Evolutionary conservation across 163 green algal species (phyloP).

Genomic region (Scenedesmus sp.): DNA sequence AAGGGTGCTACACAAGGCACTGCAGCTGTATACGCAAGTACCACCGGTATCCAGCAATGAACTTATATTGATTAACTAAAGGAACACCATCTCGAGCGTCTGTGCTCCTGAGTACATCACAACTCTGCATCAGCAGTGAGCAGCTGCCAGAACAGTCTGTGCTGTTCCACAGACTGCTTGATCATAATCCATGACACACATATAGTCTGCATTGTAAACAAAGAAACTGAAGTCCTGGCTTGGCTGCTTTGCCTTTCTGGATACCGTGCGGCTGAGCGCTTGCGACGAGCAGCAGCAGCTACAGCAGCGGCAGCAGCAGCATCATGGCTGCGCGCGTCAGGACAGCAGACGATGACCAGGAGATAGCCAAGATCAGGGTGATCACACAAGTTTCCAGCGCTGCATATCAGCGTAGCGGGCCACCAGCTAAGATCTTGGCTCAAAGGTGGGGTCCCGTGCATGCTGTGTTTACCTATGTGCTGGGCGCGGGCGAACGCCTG

Average conservation of each 20-base stretch:
- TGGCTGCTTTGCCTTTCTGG: neutral
- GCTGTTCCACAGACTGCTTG: neutral
- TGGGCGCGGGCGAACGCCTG: too few relatives aligned
- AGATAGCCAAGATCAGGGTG: slow-evolving; percentile 40
- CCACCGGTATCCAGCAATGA: neutral
- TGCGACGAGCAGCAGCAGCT: neutral
- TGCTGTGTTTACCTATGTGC: neutral
- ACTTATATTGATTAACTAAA: neutral
- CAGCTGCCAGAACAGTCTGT: neutral
- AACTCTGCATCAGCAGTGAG: neutral
- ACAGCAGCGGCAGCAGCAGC: neutral
- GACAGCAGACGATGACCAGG: slow-evolving; percentile 14
- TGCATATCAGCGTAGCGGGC: neutral
- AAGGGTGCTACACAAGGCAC: neutral
- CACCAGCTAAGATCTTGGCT: slow-evolving; percentile 29
- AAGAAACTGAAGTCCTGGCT: neutral
- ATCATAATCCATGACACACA: neutral
- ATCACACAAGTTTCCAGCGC: neutral
- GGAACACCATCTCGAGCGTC: neutral
- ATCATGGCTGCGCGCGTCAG: neutral
- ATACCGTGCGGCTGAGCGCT: neutral
- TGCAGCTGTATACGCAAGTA: neutral
- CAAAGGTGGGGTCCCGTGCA: neutral
- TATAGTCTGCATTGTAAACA: neutral
- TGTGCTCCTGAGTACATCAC: neutral